Base-by-base conservation (phyloP, 129 eudicot species). In the Centrapalus pauciflorus region DNA sequence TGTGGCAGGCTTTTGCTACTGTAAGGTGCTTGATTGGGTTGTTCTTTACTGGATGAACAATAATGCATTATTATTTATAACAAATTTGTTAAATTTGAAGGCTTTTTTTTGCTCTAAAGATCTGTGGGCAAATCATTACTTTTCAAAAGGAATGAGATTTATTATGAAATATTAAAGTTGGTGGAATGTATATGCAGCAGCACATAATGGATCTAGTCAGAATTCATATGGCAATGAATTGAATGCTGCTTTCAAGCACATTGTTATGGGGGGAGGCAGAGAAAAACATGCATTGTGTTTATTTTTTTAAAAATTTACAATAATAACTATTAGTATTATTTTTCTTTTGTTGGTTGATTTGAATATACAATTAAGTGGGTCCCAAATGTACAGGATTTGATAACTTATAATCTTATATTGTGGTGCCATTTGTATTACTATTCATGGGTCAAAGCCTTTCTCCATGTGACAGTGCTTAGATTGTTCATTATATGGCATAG, bases 121-220 rank as follows among this genome's bases (percentile, higher is more conserved):
- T 74, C 43, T 56, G 72, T 41, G 38, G 50, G 60, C 29, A 65
- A 56, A 30, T 40, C 16, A 23, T 37, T 21, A 16, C 33, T 25
- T 73, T 41, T 27, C 8, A 23, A 52, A 64, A 54, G 20, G 37
- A 17, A 25, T 64, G 8, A 74, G 48, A 24, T 20, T 41, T 74
- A 55, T 43, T 9, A 55, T 43, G 9, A 55, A n/a, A 2, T 11
- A 20, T 21, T 41, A 16, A 33, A 69, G 66, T 28, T 37, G 70
- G 66, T 76, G 76, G 43, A 71, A 74, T 52, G 76, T 32, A 60
- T 51, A 60, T 34, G 77, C 61, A 61, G 77, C 61, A 61, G 52
- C 66, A 54, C 40, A 56, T 69, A 64, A 54, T 76, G 76, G 27
- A 30, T 76, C 76, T 59, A 68, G 80, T 68, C 66, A 74, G 68